Conservation (phyloP, 1,284 basidiomycete species). For the Fomitopsis pinicola region DNA sequence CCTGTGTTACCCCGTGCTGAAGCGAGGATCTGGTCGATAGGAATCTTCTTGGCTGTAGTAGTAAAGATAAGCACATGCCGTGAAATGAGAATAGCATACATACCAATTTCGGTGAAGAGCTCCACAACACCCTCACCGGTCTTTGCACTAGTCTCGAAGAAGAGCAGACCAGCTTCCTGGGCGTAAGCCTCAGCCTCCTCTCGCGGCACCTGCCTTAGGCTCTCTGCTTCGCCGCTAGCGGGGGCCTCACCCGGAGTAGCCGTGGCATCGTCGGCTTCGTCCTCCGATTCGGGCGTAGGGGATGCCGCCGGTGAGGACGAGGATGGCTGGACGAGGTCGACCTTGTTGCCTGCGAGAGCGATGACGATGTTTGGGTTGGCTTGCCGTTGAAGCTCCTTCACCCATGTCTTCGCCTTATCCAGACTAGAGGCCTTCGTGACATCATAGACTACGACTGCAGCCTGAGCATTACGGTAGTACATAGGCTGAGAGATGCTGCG, state of each 20-base stretch:
- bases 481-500: constrained; percentile 57
- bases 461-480: constrained; percentile 99
- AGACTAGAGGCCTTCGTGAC: constrained; percentile 92
- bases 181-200: constrained; percentile 98
- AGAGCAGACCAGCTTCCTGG: constrained; percentile 86
- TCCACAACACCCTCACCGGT: constrained; percentile 96
- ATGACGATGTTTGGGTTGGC: constrained; percentile 99
- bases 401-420: constrained; percentile 99
- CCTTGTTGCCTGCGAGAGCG: constrained; percentile 93
- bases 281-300: constrained; percentile 62
- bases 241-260: constrained; percentile 73
- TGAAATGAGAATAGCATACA: constrained; percentile 25
- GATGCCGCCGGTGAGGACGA: constrained; percentile 47
- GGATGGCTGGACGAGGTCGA: constrained; percentile 84
- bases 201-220: constrained; percentile 80
- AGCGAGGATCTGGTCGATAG: constrained; percentile 88
- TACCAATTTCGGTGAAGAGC: constrained; percentile 97
- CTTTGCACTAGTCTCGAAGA: constrained; percentile 99
- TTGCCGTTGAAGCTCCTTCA: constrained; percentile 98
- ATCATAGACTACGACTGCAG: constrained; percentile 97
- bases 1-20: constrained; percentile 63
- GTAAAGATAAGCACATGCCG: background rate
- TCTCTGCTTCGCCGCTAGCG: constrained; percentile 55
- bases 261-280: constrained; percentile 82
- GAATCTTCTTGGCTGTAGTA: constrained; percentile 86